These are phyloP conservation scores for Cladosporium sphaerospermum DNA, from an alignment of 2,329 filamentous ascomycete genomes.

Conservation along the genomic window DNA sequence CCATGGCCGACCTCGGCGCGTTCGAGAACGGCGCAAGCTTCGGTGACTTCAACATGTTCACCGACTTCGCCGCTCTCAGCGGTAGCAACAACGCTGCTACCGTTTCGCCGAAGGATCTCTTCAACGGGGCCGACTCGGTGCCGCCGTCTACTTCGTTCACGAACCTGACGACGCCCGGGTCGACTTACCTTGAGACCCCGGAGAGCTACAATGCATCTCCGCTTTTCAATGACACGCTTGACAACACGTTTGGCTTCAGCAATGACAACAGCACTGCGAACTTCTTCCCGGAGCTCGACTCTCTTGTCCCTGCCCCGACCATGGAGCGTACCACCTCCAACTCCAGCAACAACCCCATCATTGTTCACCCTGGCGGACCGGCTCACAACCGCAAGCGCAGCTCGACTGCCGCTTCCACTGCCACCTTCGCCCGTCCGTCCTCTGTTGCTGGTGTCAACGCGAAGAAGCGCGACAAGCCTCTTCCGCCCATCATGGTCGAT, in stretches of 20 bases:
- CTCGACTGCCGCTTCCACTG: conserved; percentile 35
- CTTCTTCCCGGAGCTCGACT: conserved; percentile 56
- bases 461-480: conserved; percentile 72
- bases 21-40: conserved; percentile 20
- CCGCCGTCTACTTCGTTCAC: conserved; percentile 79
- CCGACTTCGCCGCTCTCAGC: conserved; percentile 19
- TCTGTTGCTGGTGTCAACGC: conserved; percentile 62
- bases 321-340: conserved; percentile 36
- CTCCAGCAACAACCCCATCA: conserved; percentile 31
- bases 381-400: conserved; percentile 28
- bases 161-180: conserved; percentile 72
- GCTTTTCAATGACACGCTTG: conserved; percentile 52
- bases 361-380: conserved; percentile 33
- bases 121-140: conserved; percentile 62
- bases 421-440: conserved; percentile 52
- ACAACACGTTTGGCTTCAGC: conserved; percentile 60
- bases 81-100: conserved; percentile 45
- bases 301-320: conserved; percentile 22
- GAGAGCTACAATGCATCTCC: conserved; percentile 74
- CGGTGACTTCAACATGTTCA: conserved; percentile 24
- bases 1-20: conserved; percentile 36
- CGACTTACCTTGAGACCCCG: conserved; percentile 70
- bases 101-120: conserved; percentile 76
- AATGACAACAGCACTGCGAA: conserved; percentile 6
- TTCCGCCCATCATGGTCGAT: conserved; percentile 74